These are phyloP conservation scores for Euryodendron excelsum DNA, from an alignment of 148 eudicot species.

Conservation along the genomic window DNA sequence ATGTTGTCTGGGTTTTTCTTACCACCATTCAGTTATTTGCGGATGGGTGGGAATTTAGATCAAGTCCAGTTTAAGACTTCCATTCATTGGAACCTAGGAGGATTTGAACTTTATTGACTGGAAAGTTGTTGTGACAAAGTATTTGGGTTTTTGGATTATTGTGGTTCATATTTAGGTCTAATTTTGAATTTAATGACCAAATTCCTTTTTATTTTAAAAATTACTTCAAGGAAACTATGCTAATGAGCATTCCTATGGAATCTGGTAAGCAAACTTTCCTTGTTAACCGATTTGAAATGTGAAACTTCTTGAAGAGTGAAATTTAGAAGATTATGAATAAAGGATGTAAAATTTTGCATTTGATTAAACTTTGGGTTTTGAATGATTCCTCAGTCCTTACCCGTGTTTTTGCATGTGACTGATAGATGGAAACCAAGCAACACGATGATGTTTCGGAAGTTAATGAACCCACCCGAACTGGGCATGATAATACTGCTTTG, in stretches of 20 bases:
- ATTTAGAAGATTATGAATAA: background rate
- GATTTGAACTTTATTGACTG: background rate
- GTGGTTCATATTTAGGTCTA: background rate
- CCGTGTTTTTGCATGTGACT: slow-evolving; percentile 17
- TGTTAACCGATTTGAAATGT: background rate
- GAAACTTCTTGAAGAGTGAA: slow-evolving; percentile 5
- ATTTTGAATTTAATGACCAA: background rate
- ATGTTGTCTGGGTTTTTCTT: background rate
- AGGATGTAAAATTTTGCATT: background rate
- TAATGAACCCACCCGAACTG: slow-evolving; percentile 26
- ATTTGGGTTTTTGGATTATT: background rate
- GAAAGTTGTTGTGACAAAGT: background rate
- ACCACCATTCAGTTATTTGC: background rate
- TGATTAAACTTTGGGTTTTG: background rate
- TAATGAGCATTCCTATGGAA: background rate
- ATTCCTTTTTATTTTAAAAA: background rate
- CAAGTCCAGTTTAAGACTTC: background rate
- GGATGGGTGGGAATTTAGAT: background rate
- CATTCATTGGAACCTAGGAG: background rate
- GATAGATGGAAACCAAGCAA: slow-evolving; percentile 50
- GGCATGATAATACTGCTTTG: slow-evolving; percentile 20
- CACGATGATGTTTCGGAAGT: slow-evolving; percentile 27
- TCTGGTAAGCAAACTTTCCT: background rate
- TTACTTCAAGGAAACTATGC: background rate
- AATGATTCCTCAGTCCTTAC: slow-evolving; percentile 7